A percentile compares a stretch with the other conserved stretches of the same genome.
phyloP scores from a whole-genome alignment of 208 protist species.

The Sergeia podlipaevii region DNA sequence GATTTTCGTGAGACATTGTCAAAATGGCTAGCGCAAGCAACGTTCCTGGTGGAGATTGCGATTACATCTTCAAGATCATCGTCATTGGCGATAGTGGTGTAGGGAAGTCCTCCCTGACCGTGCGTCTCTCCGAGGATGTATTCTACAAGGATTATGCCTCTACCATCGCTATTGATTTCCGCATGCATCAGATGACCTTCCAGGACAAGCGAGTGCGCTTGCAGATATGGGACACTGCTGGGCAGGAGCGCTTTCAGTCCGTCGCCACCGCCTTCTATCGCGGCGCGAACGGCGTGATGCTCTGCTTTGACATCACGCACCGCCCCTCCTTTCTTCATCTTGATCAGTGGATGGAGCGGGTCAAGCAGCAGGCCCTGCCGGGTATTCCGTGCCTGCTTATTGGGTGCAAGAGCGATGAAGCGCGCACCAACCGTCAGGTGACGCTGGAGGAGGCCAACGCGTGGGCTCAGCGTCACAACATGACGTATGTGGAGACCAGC shows the following conservation, averaged over 20 bases:
- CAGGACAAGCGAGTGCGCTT: slow-evolving; percentile 90
- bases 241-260: slow-evolving; percentile 91
- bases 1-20: background rate
- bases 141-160: slow-evolving; percentile 89
- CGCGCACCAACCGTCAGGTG: slow-evolving; percentile 75
- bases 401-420: slow-evolving; percentile 97
- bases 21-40: slow-evolving; percentile 15
- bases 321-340: slow-evolving; percentile 94
- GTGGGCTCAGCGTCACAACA: slow-evolving; percentile 83
- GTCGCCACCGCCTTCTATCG: slow-evolving; percentile 93
- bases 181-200: slow-evolving; percentile 89
- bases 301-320: slow-evolving; percentile 98
- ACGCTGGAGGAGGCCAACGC: slow-evolving; percentile 78
- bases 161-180: slow-evolving; percentile 90
- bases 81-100: slow-evolving; percentile 92
- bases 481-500: slow-evolving; percentile 89
- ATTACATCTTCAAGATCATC: slow-evolving; percentile 96
- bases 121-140: slow-evolving; percentile 90
- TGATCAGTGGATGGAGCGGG: slow-evolving; percentile 98
- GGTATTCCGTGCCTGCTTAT: slow-evolving; percentile 94
- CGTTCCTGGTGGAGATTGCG: slow-evolving; percentile 79
- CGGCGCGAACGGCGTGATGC: slow-evolving; percentile 91
- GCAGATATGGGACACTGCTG: slow-evolving; percentile 92
- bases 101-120: slow-evolving; percentile 88
- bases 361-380: slow-evolving; percentile 88